These are phyloP conservation scores for Leccinum sublutescens DNA, from an alignment of 768 basidiomycete species.

Conservation along the genomic window DNA sequence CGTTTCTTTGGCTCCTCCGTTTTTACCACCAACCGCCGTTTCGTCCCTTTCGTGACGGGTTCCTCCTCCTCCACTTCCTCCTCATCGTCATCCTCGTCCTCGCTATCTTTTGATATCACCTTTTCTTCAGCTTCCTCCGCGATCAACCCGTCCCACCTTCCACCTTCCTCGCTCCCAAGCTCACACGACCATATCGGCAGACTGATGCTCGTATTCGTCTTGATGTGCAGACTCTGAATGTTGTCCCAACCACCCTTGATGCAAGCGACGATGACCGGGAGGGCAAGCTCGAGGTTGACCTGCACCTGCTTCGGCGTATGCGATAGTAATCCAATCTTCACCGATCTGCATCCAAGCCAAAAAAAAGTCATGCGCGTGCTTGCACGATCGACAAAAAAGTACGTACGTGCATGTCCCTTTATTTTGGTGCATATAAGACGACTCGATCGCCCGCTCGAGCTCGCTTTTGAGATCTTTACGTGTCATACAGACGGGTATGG, in stretches of 20 bases:
- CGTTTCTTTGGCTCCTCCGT: constrained; percentile 20
- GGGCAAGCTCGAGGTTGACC: constrained; percentile 72
- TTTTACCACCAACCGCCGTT: constrained; percentile 12
- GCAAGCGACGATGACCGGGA: constrained; percentile 69
- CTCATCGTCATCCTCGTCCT: background rate
- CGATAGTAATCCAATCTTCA: constrained; percentile 76
- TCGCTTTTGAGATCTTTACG: constrained; percentile 91
- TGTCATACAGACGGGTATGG: constrained; percentile 88
- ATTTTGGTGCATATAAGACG: constrained; percentile 95
- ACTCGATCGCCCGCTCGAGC: constrained; percentile 87
- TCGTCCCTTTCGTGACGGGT: constrained; percentile 2
- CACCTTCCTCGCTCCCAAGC: constrained; percentile 49
- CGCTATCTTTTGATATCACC: background rate
- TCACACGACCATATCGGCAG: constrained; percentile 90
- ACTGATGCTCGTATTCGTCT: constrained; percentile 78
- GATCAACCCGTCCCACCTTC: constrained; percentile 32
- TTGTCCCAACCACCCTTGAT: constrained; percentile 89
- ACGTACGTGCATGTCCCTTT: constrained; percentile 90
- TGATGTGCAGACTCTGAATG: constrained; percentile 84
- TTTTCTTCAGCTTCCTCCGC: constrained; percentile 12
- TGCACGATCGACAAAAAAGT: background rate
- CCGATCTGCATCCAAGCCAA: constrained; percentile 48
- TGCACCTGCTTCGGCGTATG: constrained; percentile 73
- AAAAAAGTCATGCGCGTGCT: background rate
- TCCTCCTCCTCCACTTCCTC: background rate